Conservation (phyloP, 2,329 filamentous ascomycete genomes). For the Rhytidhysteron rufulum region DNA sequence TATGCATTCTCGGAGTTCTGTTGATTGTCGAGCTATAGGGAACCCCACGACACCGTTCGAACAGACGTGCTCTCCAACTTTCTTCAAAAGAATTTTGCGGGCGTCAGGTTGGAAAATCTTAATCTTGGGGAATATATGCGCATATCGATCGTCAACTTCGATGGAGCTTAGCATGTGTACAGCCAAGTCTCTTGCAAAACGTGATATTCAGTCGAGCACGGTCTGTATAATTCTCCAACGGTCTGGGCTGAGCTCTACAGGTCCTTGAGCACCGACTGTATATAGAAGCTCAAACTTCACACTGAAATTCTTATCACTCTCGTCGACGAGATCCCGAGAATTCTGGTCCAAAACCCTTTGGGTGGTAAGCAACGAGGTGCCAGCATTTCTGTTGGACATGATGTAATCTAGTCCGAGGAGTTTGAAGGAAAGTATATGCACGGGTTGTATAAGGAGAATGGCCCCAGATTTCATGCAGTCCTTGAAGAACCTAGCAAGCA, state of each 20-base stretch:
- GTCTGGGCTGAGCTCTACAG: conserved; percentile 51
- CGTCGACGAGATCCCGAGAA: conserved; percentile 58
- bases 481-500: conserved; percentile 38
- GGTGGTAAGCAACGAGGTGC: conserved; percentile 33
- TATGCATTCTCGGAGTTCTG: too few relatives aligned
- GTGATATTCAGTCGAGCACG: too few relatives aligned
- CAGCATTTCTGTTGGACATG: conserved; percentile 34
- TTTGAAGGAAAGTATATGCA: conserved; percentile 62
- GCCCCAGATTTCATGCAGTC: conserved; percentile 51
- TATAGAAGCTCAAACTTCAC: conserved; percentile 62
- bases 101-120: too few relatives aligned
- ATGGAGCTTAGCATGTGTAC: too few relatives aligned
- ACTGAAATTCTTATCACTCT: conserved; percentile 62
- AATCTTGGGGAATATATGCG: too few relatives aligned
- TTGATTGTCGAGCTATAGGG: too few relatives aligned
- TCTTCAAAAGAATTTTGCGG: too few relatives aligned
- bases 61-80: too few relatives aligned
- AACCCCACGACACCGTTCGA: too few relatives aligned
- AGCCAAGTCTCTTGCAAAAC: too few relatives aligned
- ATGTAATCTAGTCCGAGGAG: conserved; percentile 56
- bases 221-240: too few relatives aligned
- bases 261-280: conserved; percentile 52
- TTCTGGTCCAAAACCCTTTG: conserved; percentile 45
- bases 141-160: too few relatives aligned
- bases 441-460: conserved; percentile 59